Conservation (phyloP, 805 yeast species). For the Ogataea trehalophila region DNA sequence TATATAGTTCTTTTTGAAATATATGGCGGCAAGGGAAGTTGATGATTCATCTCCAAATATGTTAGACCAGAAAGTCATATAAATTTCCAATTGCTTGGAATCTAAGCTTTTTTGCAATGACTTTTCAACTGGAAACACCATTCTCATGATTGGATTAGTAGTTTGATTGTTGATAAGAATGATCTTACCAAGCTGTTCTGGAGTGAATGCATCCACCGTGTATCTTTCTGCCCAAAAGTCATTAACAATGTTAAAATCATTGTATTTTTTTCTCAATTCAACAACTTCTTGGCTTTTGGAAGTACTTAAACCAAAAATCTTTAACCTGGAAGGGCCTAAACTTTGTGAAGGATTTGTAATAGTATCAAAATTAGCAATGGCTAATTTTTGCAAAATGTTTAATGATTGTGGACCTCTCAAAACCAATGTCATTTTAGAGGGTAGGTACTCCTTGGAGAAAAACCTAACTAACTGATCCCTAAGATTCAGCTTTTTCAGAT, state of each 20-base stretch:
- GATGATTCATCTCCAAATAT: slow-evolving; percentile 59
- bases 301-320: background rate
- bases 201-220: slow-evolving; percentile 22
- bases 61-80: slow-evolving; percentile 46
- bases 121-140: slow-evolving; percentile 34
- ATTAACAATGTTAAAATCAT: slow-evolving; percentile 6
- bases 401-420: slow-evolving; percentile 64
- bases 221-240: slow-evolving; percentile 20
- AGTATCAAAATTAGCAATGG: slow-evolving; percentile 37
- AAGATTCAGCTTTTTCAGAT: slow-evolving; percentile 32
- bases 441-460: slow-evolving; percentile 36
- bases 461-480: slow-evolving; percentile 34
- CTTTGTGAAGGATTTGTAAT: slow-evolving; percentile 14
- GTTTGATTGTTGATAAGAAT: slow-evolving; percentile 34
- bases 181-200: slow-evolving; percentile 18
- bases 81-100: slow-evolving; percentile 24
- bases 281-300: background rate
- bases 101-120: slow-evolving; percentile 6
- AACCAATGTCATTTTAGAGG: slow-evolving; percentile 53
- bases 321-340: background rate
- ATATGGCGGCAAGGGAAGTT: slow-evolving; percentile 41
- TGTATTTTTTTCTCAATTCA: background rate
- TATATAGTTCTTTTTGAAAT: slow-evolving; percentile 33
- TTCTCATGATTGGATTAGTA: slow-evolving; percentile 34
- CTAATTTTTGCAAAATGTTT: slow-evolving; percentile 49